Conservation (phyloP, 1,284 basidiomycete species). For the Peniophora sp. region DNA sequence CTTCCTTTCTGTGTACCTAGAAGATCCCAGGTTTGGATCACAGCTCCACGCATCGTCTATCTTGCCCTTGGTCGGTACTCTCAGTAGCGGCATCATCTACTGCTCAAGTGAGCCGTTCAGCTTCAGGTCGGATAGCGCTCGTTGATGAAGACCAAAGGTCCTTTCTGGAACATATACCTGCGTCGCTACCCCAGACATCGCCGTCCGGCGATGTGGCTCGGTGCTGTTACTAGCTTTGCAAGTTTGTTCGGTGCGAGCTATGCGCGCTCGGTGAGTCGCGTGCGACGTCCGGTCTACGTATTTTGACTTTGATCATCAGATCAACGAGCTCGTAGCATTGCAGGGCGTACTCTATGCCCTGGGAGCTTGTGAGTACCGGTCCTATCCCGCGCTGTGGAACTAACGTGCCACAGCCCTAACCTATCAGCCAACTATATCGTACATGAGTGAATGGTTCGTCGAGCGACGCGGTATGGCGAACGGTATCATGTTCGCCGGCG, state of each 20-base stretch:
- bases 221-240: slow-evolving; percentile 19
- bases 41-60: slow-evolving; percentile 19
- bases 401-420: slow-evolving; percentile 3
- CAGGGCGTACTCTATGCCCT: slow-evolving; percentile 23
- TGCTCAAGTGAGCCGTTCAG: slow-evolving; percentile 21
- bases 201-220: slow-evolving; percentile 22
- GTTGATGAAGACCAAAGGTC: slow-evolving; percentile 9
- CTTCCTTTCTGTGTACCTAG: slow-evolving; percentile 24
- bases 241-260: slow-evolving; percentile 29
- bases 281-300: background rate
- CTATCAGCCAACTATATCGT: slow-evolving; percentile 20
- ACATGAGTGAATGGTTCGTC: slow-evolving; percentile 26
- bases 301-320: slow-evolving; percentile 13
- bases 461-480: slow-evolving; percentile 19
- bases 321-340: slow-evolving; percentile 19
- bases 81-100: slow-evolving; percentile 26
- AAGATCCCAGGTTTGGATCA: slow-evolving; percentile 17
- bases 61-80: slow-evolving; percentile 25
- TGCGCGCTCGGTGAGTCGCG: slow-evolving; percentile 18
- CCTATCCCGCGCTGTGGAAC: background rate
- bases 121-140: background rate
- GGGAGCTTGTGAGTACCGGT: slow-evolving; percentile 17
- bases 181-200: slow-evolving; percentile 22
- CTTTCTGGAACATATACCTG: slow-evolving; percentile 20
- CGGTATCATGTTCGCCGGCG: slow-evolving; percentile 11